phyloP scores from a whole-genome alignment of 768 basidiomycete species.

The Lentinula boryana region DNA sequence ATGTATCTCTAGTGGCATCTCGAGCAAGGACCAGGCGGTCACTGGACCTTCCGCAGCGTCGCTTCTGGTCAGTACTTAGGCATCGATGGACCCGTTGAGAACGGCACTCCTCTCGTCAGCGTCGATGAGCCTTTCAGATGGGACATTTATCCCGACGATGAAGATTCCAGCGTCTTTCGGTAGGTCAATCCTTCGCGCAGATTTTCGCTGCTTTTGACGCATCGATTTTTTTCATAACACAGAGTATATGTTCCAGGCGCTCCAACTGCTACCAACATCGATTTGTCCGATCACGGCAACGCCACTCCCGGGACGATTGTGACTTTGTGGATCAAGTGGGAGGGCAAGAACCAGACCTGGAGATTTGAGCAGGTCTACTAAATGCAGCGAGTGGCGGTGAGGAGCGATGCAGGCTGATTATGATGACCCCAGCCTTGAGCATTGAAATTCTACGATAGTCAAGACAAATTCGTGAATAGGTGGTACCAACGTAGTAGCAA shows the following conservation, averaged over 20 bases:
- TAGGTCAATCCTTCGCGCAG: neutral
- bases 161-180: conserved; percentile 21
- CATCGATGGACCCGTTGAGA: conserved; percentile 10
- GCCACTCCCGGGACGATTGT: conserved; percentile 32
- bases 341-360: conserved; percentile 39
- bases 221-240: conserved; percentile 10
- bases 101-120: conserved; percentile 24
- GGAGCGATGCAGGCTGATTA: too few species aligned
- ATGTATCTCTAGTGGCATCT: conserved; percentile 27
- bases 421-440: too few species aligned
- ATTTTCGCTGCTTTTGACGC: neutral
- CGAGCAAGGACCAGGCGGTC: conserved; percentile 10
- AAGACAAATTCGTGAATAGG: too few species aligned
- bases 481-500: too few species aligned
- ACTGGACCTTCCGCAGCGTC: conserved; percentile 22
- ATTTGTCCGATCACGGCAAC: conserved; percentile 38
- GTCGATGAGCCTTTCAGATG: conserved; percentile 17
- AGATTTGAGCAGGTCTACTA: conserved; percentile 13
- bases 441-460: too few species aligned
- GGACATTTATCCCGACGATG: conserved; percentile 28
- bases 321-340: conserved; percentile 35
- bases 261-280: conserved; percentile 19
- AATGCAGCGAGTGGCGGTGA: too few species aligned
- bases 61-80: conserved; percentile 22
- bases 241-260: conserved; percentile 13